Evolutionary conservation across 495 filamentous ascomycete genomes (phyloP).

Genomic region (Aspergillus diversus): DNA sequence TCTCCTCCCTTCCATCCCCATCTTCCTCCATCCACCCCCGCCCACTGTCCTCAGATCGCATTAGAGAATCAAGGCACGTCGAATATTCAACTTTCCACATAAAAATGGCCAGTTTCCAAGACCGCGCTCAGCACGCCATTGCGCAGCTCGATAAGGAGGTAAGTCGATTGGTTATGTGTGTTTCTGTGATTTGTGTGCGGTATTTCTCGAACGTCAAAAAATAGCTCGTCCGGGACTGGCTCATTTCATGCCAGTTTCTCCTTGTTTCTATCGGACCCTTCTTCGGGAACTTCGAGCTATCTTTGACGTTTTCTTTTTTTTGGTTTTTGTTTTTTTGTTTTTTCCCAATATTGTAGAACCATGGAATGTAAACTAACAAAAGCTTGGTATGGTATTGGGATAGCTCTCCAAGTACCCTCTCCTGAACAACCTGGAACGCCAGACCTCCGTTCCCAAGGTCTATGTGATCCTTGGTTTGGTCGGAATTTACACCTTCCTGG

Average conservation of each 20-base stretch:
- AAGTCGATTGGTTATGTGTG: constrained; percentile 44
- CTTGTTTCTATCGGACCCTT: not conserved
- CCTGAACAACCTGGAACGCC: constrained; percentile 96
- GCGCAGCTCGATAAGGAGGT: constrained; percentile 98
- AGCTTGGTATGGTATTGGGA: constrained; percentile 14
- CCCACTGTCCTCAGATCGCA: not conserved
- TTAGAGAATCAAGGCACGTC: constrained; percentile 7
- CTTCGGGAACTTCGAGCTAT: not conserved
- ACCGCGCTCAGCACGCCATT: constrained; percentile 85
- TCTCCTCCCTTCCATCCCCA: constrained; percentile 13
- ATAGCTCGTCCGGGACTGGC: not conserved
- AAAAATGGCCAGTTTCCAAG: constrained; percentile 77
- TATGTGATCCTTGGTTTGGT: constrained; percentile 86
- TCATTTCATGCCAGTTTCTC: not conserved
- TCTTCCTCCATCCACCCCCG: constrained; percentile 6
- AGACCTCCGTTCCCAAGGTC: constrained; percentile 93
- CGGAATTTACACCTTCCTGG: constrained; percentile 93
- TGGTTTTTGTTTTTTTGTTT: constrained; percentile 15
- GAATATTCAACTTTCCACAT: constrained; percentile 8
- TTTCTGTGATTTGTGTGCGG: constrained; percentile 38
- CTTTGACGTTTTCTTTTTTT: constrained; percentile 3
- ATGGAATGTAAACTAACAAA: constrained; percentile 23
- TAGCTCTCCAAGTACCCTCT: constrained; percentile 95
- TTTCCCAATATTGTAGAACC: constrained; percentile 6
- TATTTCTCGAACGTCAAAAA: constrained; percentile 17